Conservation (phyloP, 352 stramenopile genomes). For the Globisporangium barbulae region DNA sequence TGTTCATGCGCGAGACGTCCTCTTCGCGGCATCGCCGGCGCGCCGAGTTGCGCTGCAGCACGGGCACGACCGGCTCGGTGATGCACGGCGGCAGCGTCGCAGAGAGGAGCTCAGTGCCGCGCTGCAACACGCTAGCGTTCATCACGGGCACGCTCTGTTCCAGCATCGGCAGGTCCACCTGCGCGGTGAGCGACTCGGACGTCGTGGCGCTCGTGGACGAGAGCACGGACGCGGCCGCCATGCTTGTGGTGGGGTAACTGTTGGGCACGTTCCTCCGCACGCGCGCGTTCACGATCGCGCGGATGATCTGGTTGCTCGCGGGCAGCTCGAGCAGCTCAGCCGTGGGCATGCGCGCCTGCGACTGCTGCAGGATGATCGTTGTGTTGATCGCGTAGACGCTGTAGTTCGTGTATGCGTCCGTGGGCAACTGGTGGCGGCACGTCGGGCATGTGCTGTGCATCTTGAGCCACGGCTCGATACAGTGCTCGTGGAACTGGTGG, state of each 20-base stretch:
- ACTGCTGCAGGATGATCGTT: conserved; percentile 86
- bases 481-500: conserved; percentile 77
- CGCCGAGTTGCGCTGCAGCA: conserved; percentile 66
- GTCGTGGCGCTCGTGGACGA: neutral
- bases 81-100: conserved; percentile 50
- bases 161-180: conserved; percentile 47
- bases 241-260: neutral
- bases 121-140: conserved; percentile 77
- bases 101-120: conserved; percentile 33
- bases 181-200: conserved; percentile 25
- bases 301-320: conserved; percentile 84
- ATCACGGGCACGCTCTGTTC: conserved; percentile 62
- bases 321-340: conserved; percentile 75
- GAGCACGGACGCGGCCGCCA: conserved; percentile 3
- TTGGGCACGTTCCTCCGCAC: conserved; percentile 56
- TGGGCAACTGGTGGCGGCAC: conserved; percentile 77
- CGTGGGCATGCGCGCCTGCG: conserved; percentile 71
- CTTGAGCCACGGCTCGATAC: conserved; percentile 85
- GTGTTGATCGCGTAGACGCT: conserved; percentile 90
- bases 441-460: conserved; percentile 85
- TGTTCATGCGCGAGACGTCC: conserved; percentile 37
- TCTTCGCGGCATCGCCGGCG: conserved; percentile 57
- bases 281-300: conserved; percentile 80
- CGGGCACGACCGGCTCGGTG: conserved; percentile 61
- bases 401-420: conserved; percentile 81